Conservation (phyloP, 352 stramenopile genomes). For the Phytopythium sindhum region DNA sequence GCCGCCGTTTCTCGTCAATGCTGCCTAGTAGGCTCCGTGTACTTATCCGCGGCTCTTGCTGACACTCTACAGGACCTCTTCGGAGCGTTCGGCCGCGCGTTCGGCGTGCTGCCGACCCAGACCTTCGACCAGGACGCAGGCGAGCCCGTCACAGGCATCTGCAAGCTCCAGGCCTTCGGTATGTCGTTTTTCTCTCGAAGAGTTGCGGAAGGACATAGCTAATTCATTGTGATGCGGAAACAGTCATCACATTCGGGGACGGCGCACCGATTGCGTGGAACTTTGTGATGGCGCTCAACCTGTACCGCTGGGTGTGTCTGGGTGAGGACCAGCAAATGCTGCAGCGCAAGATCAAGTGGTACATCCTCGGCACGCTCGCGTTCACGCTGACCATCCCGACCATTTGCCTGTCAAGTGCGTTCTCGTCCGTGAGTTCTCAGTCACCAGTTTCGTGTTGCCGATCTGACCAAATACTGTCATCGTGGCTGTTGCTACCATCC, state of each 20-base stretch:
- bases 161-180: constrained; percentile 74
- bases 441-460: not conserved
- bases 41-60: not conserved
- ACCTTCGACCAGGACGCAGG: constrained; percentile 59
- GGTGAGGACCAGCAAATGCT: constrained; percentile 83
- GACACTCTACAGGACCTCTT: constrained; percentile 51
- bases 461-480: constrained; percentile 1
- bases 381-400: constrained; percentile 58
- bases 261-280: constrained; percentile 78
- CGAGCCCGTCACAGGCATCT: constrained; percentile 51
- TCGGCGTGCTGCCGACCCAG: constrained; percentile 58
- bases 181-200: no score
- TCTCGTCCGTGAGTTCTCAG: not conserved
- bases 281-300: constrained; percentile 79
- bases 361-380: constrained; percentile 54
- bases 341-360: constrained; percentile 81
- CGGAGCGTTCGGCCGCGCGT: constrained; percentile 63
- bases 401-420: constrained; percentile 30
- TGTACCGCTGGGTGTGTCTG: constrained; percentile 81
- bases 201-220: no score
- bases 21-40: not conserved
- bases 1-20: constrained; percentile 5
- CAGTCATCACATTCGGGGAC: constrained; percentile 80
- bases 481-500: not conserved
- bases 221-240: not conserved